These are phyloP conservation scores for Talaromyces sp. DNA, from an alignment of 2,329 filamentous ascomycete genomes.

Conservation along the genomic window DNA sequence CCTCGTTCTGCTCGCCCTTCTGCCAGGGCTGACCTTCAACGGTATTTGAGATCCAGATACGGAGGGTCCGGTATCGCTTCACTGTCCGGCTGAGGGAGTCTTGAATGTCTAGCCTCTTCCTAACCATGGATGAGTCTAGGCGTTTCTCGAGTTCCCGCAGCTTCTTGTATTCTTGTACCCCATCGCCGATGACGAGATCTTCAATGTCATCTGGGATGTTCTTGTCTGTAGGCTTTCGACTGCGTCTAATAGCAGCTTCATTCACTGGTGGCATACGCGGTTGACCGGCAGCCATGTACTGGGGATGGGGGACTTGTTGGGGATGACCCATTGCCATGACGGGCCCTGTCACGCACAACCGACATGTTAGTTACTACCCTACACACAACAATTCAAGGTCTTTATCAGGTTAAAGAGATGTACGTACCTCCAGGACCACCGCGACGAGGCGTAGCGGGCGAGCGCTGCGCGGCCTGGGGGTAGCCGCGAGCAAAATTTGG, in stretches of 20 bases:
- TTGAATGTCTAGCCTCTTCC: conserved; percentile 86
- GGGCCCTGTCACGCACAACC: conserved; percentile 17
- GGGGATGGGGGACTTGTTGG: conserved; percentile 34
- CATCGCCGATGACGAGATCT: conserved; percentile 74
- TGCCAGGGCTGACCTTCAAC: conserved; percentile 96
- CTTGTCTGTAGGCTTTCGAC: conserved; percentile 89
- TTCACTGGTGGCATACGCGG: conserved; percentile 36
- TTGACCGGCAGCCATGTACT: conserved; percentile 27
- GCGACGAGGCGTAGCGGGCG: conserved; percentile 40
- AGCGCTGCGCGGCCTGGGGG: conserved; percentile 35
- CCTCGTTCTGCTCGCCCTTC: conserved; percentile 63
- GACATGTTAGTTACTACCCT: conserved; percentile 10
- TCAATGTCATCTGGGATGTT: conserved; percentile 89
- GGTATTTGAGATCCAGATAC: conserved; percentile 93
- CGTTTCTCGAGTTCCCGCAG: conserved; percentile 82
- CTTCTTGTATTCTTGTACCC: conserved; percentile 74
- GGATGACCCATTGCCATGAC: conserved; percentile 31
- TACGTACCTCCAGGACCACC: conserved; percentile 31
- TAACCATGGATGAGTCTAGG: conserved; percentile 87
- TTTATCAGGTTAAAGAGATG: conserved; percentile 12
- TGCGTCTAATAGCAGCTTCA: conserved; percentile 65
- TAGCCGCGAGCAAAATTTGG: conserved; percentile 39
- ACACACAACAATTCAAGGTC: background rate
- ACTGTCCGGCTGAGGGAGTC: conserved; percentile 71
- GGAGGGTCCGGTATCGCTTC: conserved; percentile 78